phyloP scores from a whole-genome alignment of 140 eudicot genomes.

The Flaveria floridana region DNA sequence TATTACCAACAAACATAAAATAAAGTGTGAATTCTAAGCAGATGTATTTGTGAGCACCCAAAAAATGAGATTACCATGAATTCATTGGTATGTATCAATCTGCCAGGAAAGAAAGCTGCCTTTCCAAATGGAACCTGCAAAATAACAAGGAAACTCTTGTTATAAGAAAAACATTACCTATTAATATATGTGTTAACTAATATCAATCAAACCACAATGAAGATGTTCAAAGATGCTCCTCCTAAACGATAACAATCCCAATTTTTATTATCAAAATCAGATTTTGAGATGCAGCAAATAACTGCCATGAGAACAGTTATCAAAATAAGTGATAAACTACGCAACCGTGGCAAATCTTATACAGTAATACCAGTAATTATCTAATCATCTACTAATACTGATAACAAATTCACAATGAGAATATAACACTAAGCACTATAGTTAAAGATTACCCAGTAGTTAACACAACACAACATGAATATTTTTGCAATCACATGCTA shows the following conservation, averaged over 20 bases:
- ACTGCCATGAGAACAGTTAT: background rate
- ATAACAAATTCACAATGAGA: background rate
- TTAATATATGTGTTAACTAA: background rate
- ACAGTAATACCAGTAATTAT: background rate
- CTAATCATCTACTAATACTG: background rate
- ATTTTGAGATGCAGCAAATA: background rate
- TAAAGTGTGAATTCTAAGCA: background rate
- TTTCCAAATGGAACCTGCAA: slow-evolving; percentile 86
- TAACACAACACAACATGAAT: no score
- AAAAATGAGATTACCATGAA: slow-evolving; percentile 49
- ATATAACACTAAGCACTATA: no score
- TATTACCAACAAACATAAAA: slow-evolving; percentile 2
- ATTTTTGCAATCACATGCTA: no score
- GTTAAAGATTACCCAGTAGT: no score
- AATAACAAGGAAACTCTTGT: slow-evolving; percentile 18
- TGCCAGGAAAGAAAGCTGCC: slow-evolving; percentile 91
- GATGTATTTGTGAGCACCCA: background rate
- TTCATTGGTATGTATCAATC: slow-evolving; percentile 80
- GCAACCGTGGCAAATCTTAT: background rate
- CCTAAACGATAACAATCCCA: background rate
- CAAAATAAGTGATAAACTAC: background rate
- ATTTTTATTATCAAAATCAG: background rate
- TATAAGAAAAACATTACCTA: background rate
- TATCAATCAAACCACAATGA: background rate
- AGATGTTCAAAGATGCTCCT: slow-evolving; percentile 6